Percentiles rank a stretch among this genome's conserved stretches.
phyloP scores from a whole-genome alignment of 148 eudicot species.

The Amaranthus cruentus region DNA sequence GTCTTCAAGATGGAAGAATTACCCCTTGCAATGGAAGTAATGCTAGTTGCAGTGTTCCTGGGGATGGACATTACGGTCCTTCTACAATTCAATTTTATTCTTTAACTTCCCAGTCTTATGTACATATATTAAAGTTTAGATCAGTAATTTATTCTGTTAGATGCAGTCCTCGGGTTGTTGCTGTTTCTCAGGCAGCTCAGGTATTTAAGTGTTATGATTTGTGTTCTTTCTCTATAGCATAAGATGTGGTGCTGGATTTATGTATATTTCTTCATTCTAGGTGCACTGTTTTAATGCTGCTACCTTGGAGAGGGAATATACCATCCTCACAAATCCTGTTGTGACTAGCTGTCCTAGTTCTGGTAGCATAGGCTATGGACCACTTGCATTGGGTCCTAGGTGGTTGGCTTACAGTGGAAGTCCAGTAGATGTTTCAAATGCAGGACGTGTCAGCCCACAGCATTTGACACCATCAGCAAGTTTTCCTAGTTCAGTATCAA shows the following conservation, averaged over 20 bases:
- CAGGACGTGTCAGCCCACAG: slow-evolving; percentile 59
- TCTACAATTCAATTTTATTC: slow-evolving; percentile 72
- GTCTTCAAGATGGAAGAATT: slow-evolving; percentile 29
- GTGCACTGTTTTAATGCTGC: slow-evolving; percentile 80
- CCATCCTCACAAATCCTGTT: slow-evolving; percentile 69
- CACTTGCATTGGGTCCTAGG: slow-evolving; percentile 86
- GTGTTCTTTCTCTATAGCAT: background rate
- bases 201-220: slow-evolving; percentile 28
- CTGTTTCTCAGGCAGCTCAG: slow-evolving; percentile 78
- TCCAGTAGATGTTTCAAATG: slow-evolving; percentile 40
- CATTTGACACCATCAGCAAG: slow-evolving; percentile 46
- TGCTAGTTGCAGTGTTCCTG: slow-evolving; percentile 32
- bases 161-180: slow-evolving; percentile 73
- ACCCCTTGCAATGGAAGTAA: slow-evolving; percentile 34
- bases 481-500: slow-evolving; percentile 38
- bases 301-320: slow-evolving; percentile 68
- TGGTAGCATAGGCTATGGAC: slow-evolving; percentile 67
- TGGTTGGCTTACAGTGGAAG: slow-evolving; percentile 91
- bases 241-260: background rate
- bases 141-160: slow-evolving; percentile 62
- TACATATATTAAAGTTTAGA: slow-evolving; percentile 59
- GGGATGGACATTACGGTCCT: slow-evolving; percentile 38
- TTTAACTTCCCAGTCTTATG: slow-evolving; percentile 51
- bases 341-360: slow-evolving; percentile 38
- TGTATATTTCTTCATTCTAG: slow-evolving; percentile 30